Evolutionary conservation across 139 green algal species (phyloP).

Genomic region (Chlamydomonas asymmetrica): DNA sequence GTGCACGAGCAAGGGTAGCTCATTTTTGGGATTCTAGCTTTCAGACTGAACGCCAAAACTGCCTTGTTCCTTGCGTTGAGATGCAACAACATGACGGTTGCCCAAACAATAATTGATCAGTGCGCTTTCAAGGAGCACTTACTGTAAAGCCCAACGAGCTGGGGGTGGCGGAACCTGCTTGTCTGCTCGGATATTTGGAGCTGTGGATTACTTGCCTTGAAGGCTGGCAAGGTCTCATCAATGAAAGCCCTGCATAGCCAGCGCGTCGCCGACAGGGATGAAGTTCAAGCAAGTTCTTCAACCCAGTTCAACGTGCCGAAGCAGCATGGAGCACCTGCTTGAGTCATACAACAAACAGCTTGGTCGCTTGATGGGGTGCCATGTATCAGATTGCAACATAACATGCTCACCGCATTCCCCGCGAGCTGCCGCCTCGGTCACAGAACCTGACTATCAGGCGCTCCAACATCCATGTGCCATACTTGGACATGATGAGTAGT

Average conservation of each 20-base stretch:
- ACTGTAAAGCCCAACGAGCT: slow-evolving; percentile 33
- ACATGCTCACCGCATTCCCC: slow-evolving; percentile 31
- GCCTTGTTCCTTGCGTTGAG: background rate
- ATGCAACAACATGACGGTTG: background rate
- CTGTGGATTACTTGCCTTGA: slow-evolving; percentile 23
- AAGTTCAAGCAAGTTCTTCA: background rate
- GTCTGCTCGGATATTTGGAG: slow-evolving; percentile 16
- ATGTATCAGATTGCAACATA: background rate
- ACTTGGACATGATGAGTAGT: slow-evolving; percentile 37
- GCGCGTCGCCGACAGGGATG: background rate
- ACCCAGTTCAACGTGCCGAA: background rate
- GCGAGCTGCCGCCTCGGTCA: slow-evolving; percentile 32
- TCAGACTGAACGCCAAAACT: background rate
- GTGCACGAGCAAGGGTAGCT: background rate
- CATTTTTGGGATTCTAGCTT: background rate
- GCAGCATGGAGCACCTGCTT: background rate
- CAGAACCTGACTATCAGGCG: slow-evolving; percentile 37
- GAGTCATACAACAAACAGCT: background rate
- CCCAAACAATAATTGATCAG: background rate
- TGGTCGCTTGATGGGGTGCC: background rate
- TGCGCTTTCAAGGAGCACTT: slow-evolving; percentile 3
- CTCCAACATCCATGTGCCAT: slow-evolving; percentile 39
- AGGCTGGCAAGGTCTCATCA: slow-evolving; percentile 9
- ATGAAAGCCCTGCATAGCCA: slow-evolving; percentile 23
- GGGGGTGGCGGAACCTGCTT: slow-evolving; percentile 18